Evolutionary conservation across 2,329 filamentous ascomycete species (phyloP), one percentile per base, ranked within the genome.

Genomic region (Fusarium mexicanum): DNA sequence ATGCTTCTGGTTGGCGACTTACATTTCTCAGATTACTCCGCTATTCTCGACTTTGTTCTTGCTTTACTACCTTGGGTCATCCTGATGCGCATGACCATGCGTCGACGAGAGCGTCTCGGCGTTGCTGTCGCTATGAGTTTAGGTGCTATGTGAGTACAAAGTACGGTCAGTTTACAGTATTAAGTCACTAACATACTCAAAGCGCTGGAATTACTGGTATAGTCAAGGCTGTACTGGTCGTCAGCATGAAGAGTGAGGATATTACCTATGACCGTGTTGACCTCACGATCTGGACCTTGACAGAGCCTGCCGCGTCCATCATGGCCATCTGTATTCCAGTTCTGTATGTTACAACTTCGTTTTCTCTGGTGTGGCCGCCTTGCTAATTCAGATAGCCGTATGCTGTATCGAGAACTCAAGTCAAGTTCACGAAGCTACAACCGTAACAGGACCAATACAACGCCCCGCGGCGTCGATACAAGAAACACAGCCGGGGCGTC

Each of bases 81-180:
- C 4, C 60, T 83, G 11, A 81, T 81, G 79, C 71, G 77, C 16
- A 79, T 81, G 75, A 69, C 73, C 1, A 79, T 83, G 79, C 67
- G 71, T 10, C 76, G 78, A 9, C 80, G 80, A 12, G 81, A 83
- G 60, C 79, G 78, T 41, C 69, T 83, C 37, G 81, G 81, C 24
- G 79, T 83, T 12, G 80, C 81, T 24, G 64, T 82, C 17, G 81
- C 81, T 12, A 83, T 83, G 81, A 83, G 81, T 55, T 58, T 83
- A 17, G 81, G 81, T 24, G 79, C 76, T 12, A 78, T 82, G 81
- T 82, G 53, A 76, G 79, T 43, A 8, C 29, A 24, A 9, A 8
- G 11, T 41, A 5, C 2, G 8, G 4, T 17, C 5, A 3, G 8
- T n/a, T 22, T 7, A 7, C 3, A 7, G 8, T 14, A 9, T 4